phyloP scores from a whole-genome alignment of 805 yeast species.

The Myxozyma melibiosi region DNA sequence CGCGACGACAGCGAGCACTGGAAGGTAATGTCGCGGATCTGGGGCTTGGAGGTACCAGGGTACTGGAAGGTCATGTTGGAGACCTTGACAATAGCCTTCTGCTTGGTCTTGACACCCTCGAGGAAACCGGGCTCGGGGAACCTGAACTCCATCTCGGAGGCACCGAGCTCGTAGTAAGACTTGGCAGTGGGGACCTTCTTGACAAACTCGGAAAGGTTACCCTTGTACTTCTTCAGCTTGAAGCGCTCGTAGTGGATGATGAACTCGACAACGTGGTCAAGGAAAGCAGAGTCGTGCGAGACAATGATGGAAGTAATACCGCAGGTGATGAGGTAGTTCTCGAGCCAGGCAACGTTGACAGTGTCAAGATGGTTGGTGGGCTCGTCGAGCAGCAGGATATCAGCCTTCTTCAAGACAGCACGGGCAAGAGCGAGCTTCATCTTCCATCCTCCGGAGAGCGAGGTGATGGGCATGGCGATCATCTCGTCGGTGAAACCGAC shows the following conservation, averaged over 20 bases:
- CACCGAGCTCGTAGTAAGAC: constrained; percentile 98
- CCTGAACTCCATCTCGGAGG: constrained; percentile 92
- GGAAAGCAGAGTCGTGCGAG: constrained; percentile 99
- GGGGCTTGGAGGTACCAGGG: constrained; percentile 98
- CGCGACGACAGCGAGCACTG: constrained; percentile 99
- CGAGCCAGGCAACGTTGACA: constrained; percentile 99
- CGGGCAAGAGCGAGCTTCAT: constrained; percentile 99
- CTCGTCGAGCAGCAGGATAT: constrained; percentile 96
- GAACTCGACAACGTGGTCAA: constrained; percentile 96
- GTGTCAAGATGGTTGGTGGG: constrained; percentile 99
- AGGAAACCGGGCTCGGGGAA: constrained; percentile 99
- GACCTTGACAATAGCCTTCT: constrained; percentile 99
- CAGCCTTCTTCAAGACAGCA: constrained; percentile 98
- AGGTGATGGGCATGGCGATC: constrained; percentile 90
- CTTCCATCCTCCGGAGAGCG: constrained; percentile 99
- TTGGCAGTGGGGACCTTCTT: constrained; percentile 98
- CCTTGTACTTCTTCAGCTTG: constrained; percentile 99
- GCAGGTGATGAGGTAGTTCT: constrained; percentile 97
- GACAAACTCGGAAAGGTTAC: constrained; percentile 98
- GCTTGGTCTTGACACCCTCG: constrained; percentile 99
- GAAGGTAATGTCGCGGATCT: constrained; percentile 87
- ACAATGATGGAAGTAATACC: constrained; percentile 98
- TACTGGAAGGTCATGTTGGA: constrained; percentile 98
- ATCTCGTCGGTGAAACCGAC: constrained; percentile 93
- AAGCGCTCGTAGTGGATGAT: constrained; percentile 98